Evolutionary conservation across 1,284 basidiomycete genomes (phyloP).

Genomic region (Ganoderma multipileum): DNA sequence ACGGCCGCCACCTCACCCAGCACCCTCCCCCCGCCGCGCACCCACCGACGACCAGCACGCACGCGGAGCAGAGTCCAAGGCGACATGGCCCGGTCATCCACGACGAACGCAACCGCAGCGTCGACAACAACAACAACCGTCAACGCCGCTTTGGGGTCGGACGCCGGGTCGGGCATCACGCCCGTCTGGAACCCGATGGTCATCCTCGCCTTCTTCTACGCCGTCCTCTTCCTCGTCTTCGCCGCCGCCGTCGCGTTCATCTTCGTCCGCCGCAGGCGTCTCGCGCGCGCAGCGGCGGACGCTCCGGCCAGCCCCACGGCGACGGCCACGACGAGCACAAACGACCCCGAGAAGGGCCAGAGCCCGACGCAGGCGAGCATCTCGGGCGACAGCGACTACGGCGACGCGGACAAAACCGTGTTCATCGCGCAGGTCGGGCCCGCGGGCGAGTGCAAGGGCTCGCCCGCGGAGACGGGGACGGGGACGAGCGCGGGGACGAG

Average conservation of each 20-base stretch:
- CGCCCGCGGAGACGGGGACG: background rate
- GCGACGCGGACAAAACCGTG: background rate
- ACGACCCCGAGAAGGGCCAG: background rate
- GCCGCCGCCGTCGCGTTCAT: background rate
- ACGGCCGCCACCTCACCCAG: background rate
- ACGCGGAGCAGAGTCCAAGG: background rate
- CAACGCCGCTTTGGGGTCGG: background rate
- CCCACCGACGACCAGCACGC: background rate
- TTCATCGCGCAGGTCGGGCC: background rate
- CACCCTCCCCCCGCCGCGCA: background rate
- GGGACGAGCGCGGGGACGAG: background rate
- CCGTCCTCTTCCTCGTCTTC: background rate
- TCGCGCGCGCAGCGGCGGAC: background rate
- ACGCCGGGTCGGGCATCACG: conserved; percentile 2
- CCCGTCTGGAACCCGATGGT: conserved; percentile 10
- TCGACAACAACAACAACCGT: background rate
- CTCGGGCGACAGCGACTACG: background rate
- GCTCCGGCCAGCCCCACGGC: background rate
- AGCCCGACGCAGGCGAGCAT: too few species aligned
- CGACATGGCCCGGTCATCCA: background rate
- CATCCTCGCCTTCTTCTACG: conserved; percentile 1
- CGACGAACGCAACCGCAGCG: background rate
- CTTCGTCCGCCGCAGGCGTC: background rate
- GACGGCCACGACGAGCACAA: background rate
- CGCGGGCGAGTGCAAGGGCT: background rate